Evolutionary conservation across 2,329 filamentous ascomycete species (phyloP).

Genomic region (Aspergillus sp.): DNA sequence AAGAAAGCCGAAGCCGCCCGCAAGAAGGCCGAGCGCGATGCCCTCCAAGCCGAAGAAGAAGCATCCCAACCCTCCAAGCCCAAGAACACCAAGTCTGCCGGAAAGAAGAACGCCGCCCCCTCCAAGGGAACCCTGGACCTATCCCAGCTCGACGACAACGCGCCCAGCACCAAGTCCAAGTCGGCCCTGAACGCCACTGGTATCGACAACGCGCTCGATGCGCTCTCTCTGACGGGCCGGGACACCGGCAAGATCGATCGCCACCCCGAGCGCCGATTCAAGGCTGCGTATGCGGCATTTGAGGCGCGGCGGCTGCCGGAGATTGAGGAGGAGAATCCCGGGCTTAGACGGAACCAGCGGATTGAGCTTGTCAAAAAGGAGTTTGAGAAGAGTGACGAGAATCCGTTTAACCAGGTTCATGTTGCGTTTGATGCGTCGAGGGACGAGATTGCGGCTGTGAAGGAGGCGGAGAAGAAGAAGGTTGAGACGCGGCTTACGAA

Average conservation of each 20-base stretch:
- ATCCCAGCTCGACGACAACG: conserved; percentile 66
- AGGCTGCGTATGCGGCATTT: conserved; percentile 79
- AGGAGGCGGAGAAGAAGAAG: conserved; percentile 67
- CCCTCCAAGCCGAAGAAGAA: conserved; percentile 80
- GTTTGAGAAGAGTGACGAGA: conserved; percentile 92
- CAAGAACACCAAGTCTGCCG: conserved; percentile 56
- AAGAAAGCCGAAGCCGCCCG: conserved; percentile 79
- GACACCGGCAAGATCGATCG: conserved; percentile 72
- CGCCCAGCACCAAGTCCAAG: conserved; percentile 31
- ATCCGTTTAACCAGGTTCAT: conserved; percentile 86
- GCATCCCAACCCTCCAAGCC: conserved; percentile 60
- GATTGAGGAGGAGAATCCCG: conserved; percentile 80
- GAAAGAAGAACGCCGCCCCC: conserved; percentile 46
- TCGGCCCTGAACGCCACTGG: conserved; percentile 73
- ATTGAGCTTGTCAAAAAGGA: conserved; percentile 83
- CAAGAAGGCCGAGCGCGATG: conserved; percentile 91
- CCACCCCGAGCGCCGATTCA: conserved; percentile 84
- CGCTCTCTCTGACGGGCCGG: conserved; percentile 65
- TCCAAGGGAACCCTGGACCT: conserved; percentile 58
- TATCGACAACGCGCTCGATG: conserved; percentile 92
- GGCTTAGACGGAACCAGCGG: conserved; percentile 78
- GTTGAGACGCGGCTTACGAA: conserved; percentile 66
- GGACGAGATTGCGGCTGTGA: conserved; percentile 71
- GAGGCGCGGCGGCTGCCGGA: conserved; percentile 79
- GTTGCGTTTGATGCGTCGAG: conserved; percentile 74